Percentiles rank a stretch among this genome's conserved stretches.
These are phyloP conservation scores for Fusarium sp. DNA, from an alignment of 2,329 filamentous ascomycete genomes.

Conservation along the genomic window DNA sequence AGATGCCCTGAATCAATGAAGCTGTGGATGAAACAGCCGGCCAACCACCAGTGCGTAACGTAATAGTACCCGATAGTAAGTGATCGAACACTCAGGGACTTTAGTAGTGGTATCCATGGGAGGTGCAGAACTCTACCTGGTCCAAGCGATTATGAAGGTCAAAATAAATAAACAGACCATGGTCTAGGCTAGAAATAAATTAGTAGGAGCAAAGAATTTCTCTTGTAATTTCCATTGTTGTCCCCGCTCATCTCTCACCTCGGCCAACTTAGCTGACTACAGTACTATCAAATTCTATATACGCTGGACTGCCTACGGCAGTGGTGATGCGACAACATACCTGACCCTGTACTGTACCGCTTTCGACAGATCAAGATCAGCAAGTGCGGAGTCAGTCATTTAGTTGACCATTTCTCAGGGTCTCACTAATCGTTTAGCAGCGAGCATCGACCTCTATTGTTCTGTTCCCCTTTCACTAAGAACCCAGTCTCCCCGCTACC, in stretches of 20 bases:
- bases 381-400: slow-evolving; percentile 13
- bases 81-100: slow-evolving; percentile 4
- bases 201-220: background rate
- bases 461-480: slow-evolving; percentile 11
- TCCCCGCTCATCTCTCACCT: slow-evolving; percentile 9
- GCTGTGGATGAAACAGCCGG: slow-evolving; percentile 26
- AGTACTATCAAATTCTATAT: background rate
- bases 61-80: background rate
- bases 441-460: slow-evolving; percentile 13
- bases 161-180: background rate
- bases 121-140: slow-evolving; percentile 16
- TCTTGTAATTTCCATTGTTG: slow-evolving; percentile 3
- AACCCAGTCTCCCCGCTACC: slow-evolving; percentile 28
- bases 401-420: slow-evolving; percentile 13
- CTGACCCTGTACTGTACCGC: slow-evolving; percentile 10
- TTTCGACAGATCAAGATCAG: slow-evolving; percentile 11
- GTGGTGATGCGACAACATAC: slow-evolving; percentile 24
- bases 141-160: background rate
- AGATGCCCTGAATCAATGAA: slow-evolving; percentile 13
- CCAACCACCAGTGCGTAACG: background rate
- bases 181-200: background rate
- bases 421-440: slow-evolving; percentile 17
- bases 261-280: slow-evolving; percentile 6
- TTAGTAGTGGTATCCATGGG: background rate
- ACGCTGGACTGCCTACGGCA: background rate